Evolutionary conservation across 495 filamentous ascomycete genomes (phyloP), one percentile per base, ranked within the genome.

Genomic region (Xeromyces bisporus): DNA sequence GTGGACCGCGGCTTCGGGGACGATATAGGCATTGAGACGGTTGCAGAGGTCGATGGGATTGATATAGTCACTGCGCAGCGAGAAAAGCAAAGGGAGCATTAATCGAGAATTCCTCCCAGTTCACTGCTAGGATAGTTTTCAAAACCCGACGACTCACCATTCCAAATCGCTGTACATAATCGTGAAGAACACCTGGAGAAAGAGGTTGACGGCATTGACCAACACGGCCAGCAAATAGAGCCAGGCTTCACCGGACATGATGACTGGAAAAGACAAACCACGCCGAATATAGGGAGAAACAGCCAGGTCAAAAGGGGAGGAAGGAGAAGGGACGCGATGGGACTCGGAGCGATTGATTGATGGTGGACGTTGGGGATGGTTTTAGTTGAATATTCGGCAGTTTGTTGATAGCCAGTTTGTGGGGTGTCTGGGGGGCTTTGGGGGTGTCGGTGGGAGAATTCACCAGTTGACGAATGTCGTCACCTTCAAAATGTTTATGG

Each of bases 41-140:
- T 99, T 99, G 78, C 91, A 99, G 41, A 99, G 86, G 51, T 99
- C 91, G 67, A 96, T 96, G 10, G 91, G 91, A 65, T 99, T 99
- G 66, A 99, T 96, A 63, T 99, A 99, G 64, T 99, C 91, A 64
- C 87, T 93, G 45, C 26, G 20, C 31, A 12, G 32, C 11, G 31
- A 8, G 11, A 26, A 7, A 14, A 20, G 23, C 11, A 17, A 14
- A 10, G 29, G 18, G n/a, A 31, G 31, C n/a, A n/a, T n/a, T n/a
- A n/a, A n/a, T n/a, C n/a, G n/a, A n/a, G n/a, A n/a, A n/a, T n/a
- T n/a, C n/a, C n/a, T n/a, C n/a, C n/a, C n/a, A n/a, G n/a, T n/a
- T n/a, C n/a, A n/a, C n/a, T n/a, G n/a, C n/a, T n/a, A n/a, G n/a
- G 2, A 18, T 25, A 29, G 12, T 15, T 9, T 12, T 7, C 18